Base-by-base conservation (phyloP, 78 protist genomes). In the Chrysochromulina tobinii region DNA sequence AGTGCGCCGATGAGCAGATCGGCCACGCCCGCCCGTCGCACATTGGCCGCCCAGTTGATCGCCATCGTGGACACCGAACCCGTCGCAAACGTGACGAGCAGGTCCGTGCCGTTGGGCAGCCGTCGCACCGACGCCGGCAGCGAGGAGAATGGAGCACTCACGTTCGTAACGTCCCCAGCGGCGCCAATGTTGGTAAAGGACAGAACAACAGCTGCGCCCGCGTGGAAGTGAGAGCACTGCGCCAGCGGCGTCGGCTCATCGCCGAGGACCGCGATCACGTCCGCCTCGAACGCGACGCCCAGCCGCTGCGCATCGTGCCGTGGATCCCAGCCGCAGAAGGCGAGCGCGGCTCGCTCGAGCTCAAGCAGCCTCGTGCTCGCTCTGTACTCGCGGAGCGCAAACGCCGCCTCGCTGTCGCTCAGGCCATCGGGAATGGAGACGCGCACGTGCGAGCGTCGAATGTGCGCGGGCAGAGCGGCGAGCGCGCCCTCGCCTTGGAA, bases 91-190 rank as follows among this genome's bases (percentile, higher is more conserved):
- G 79, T 69, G 51, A 69, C 79, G 51, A n/a, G 9, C 51, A 69
- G 79, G 79, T 69, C 79, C 79, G 79, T n/a, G 2, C 79, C 79
- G 79, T 18, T 27, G 23, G 79, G 79, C 11, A 69, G 79, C 51
- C 27, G 3, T 3, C 51, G 51, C 4, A 69, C 51, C 12, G 54
- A 27, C 23, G 14, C 14, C 23, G 79, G 79, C 27, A 69, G 50
- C 3, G 23, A 15, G 25, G 7, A 6, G n/a, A 9, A 66, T 21
- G 72, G 72, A 21, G 72, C 72, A 21, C 25, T 4, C 72, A 66
- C 72, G n/a, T 66, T 66, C n/a, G 9, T 38, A 38, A 38, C n/a
- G n/a, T 4, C n/a, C 25, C 9, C 72, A 21, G 72, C 7, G 48
- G n/a, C 17, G 72, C 72, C 72, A 8, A 66, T 3, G 72, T 14